Conservation (phyloP, 1,284 basidiomycete species). For the Thelephora terrestris region DNA sequence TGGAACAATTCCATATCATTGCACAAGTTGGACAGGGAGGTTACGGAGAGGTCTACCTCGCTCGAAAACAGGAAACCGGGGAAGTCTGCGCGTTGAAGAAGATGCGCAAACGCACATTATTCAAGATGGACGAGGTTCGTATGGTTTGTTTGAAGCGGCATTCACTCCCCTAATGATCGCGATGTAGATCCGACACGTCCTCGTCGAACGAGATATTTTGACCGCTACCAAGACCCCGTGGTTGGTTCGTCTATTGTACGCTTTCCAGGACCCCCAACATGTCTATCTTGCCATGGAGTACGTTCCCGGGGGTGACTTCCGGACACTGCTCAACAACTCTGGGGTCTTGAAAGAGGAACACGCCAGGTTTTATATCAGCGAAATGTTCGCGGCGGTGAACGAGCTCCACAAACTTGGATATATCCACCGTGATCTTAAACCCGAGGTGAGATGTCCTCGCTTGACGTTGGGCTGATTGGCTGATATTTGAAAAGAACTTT, state of each 20-base stretch:
- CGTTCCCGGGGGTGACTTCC: constrained; percentile 93
- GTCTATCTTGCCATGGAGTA: constrained; percentile 99
- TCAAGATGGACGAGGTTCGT: constrained; percentile 92
- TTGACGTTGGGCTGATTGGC: constrained; percentile 5
- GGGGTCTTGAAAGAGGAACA: constrained; percentile 95
- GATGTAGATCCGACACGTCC: constrained; percentile 76
- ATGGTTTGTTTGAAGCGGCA: constrained; percentile 6
- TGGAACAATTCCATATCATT: constrained; percentile 92
- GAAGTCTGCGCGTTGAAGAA: constrained; percentile 95
- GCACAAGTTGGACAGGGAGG: constrained; percentile 96
- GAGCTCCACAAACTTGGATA: constrained; percentile 94
- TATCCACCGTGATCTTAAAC: constrained; percentile 96
- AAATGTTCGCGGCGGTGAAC: constrained; percentile 90
- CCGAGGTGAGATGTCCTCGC: constrained; percentile 53
- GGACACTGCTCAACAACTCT: constrained; percentile 91
- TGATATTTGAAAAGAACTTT: constrained; percentile 69
- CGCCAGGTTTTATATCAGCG: constrained; percentile 88
- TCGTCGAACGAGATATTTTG: constrained; percentile 94
- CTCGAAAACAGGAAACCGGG: constrained; percentile 84
- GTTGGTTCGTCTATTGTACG: constrained; percentile 87
- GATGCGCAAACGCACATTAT: constrained; percentile 86
- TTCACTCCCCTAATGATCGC: constrained; percentile 2
- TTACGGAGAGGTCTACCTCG: constrained; percentile 92
- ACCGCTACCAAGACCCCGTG: constrained; percentile 94
- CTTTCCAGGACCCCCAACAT: constrained; percentile 83